Percentiles rank a stretch among this genome's conserved stretches.
These are phyloP conservation scores for Cymodocea nodosa DNA, from an alignment of 116 monocot genomes.

Conservation along the genomic window DNA sequence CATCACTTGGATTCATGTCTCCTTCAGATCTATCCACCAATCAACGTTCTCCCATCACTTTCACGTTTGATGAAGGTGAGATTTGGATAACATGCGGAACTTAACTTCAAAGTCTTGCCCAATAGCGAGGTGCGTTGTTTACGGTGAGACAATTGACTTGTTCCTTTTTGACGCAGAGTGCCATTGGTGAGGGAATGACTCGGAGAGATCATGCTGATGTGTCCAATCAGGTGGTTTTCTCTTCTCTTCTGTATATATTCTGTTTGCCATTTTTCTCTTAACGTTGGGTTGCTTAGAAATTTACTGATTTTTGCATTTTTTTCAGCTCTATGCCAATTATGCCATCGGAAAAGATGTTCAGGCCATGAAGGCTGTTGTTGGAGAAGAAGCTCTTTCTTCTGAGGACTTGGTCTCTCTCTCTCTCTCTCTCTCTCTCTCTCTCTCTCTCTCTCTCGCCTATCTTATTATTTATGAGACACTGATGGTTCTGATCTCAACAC, in stretches of 20 bases:
- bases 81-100: neutral
- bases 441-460: constrained; percentile 24
- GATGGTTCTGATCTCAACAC: constrained; percentile 8
- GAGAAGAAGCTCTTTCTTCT: constrained; percentile 99
- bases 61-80: constrained; percentile 99
- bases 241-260: neutral
- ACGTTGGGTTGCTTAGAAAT: neutral
- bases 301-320: neutral
- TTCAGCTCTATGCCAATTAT: constrained; percentile 91
- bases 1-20: neutral
- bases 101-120: neutral
- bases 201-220: constrained; percentile 99
- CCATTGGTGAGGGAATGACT: constrained; percentile 99
- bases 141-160: neutral
- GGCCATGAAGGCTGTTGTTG: constrained; percentile 99
- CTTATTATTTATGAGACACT: neutral
- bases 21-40: constrained; percentile 92
- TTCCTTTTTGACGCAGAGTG: constrained; percentile 49
- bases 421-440: neutral
- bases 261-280: neutral
- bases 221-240: constrained; percentile 71
- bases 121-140: neutral
- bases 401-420: constrained; percentile 82
- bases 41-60: constrained; percentile 97
- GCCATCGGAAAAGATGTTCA: constrained; percentile 99